Evolutionary conservation across 495 filamentous ascomycete genomes (phyloP), one percentile per base, ranked within the genome.

Genomic region (Penicillium roqueforti): DNA sequence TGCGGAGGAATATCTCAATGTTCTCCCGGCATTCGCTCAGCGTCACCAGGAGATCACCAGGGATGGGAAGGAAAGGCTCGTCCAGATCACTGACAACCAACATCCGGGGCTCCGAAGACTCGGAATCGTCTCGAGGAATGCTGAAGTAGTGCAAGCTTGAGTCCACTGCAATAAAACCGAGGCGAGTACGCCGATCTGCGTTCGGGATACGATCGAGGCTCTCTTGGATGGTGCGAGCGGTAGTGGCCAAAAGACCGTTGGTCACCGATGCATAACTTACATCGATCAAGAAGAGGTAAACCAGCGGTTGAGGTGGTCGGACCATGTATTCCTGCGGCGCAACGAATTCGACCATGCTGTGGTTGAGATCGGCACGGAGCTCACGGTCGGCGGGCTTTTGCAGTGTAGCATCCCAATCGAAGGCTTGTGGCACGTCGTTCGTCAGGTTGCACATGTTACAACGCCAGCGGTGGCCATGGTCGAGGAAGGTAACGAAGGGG

Each of bases 251-350:
- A n/a, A 98, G 87, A 53, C 95, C 95, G 56, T 83, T 95, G 26
- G 87, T 88, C 31, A 98, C 90, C 22, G 93, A 84, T 8, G 89
- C 83, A 59, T 92, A 95, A 77, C 91, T 96, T 55, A 97, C 95
- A 64, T 98, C 93, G 65, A 98, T 89, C 54, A 97, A 76, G 81
- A 98, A 98, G 14, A 97, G 82, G 61, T 98, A 98, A n/a, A 97
- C 92, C 10, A 98, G 79, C 16, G 93, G 95, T 66, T 98, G 93
- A 3, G 93, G 93, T 50, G 93, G 92, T 19, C 93, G 87, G 28
- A 98, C 95, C 93, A 98, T 98, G 67, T 98, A 98, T 74, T 98
- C 93, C 71, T 97, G 95, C 11, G 93, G 93, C 6, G 93, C 93
- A 54, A 98, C 87, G 61, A 97, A 98, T 67, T 98, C 93, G 18